Evolutionary conservation across 1,284 basidiomycete genomes (phyloP), one percentile per base, ranked within the genome.

Genomic region (Fomitopsis palustris): DNA sequence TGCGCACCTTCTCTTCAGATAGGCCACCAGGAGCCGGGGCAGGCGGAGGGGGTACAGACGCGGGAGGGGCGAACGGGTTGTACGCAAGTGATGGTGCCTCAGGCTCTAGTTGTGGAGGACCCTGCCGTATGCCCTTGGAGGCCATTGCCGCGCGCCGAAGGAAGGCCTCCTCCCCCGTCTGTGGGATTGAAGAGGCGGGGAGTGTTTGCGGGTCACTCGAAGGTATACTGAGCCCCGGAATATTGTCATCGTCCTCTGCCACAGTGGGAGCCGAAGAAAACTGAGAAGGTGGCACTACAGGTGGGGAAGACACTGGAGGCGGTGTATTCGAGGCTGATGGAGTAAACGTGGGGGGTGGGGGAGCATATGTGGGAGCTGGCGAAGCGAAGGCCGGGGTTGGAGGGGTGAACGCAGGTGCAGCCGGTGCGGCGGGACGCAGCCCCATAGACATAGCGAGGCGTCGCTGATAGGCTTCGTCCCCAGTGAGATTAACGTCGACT

Each of bases 131-230:
- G 49, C 77, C 45, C 59, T 64, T 59, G 63, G 68, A 68, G 21
- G 82, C 85, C 78, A 90, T 75, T 0, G 83, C 83, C 35, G 87
- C 66, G 17, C 86, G 82, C 31, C 83, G 79, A 29, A 85, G 76
- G 65, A 88, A 88, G 3, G 82, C 89, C 62, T 91, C 89, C 61
- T 90, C 88, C n/a, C 86, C 87, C 0, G 82, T 81, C 67, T 83
- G 77, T 8, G 70, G 57, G 2, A 55, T 62, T 45, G 72, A 63
- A 23, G 74, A 65, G 12, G 69, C 61, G 0, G 65, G 23, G n/a
- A 63, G 29, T 23, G 64, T 61, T 12, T 63, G 60, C 49, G 12
- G 16, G 35, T 68, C 58, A 14, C 49, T 17, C 23, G 64, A 61
- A 10, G 43, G 43, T 9, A 63, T 53, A 27, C 70, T 65, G 45